Conservation (phyloP, 257 asterid genomes). For the Solanum neorickii region DNA sequence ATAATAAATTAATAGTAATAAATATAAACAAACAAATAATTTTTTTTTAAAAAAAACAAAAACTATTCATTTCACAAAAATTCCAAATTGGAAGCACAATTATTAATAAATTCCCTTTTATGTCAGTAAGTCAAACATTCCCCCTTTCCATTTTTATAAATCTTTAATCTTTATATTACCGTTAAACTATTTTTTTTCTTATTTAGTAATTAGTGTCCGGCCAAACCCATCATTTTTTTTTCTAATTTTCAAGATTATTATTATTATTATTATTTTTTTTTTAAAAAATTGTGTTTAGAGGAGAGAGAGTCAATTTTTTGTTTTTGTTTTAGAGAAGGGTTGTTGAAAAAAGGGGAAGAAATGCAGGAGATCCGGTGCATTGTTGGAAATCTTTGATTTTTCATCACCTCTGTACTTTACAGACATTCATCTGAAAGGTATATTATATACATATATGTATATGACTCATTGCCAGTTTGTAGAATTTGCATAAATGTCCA, state of each 20-base stretch:
- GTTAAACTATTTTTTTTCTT: not conserved
- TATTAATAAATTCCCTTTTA: not conserved
- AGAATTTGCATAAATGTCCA: not conserved
- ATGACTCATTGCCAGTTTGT: not conserved
- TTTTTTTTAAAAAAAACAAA: not conserved
- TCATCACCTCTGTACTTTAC: constrained; percentile 20
- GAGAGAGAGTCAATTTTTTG: constrained; percentile 18
- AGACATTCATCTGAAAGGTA: not conserved
- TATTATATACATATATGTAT: not conserved
- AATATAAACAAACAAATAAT: not conserved
- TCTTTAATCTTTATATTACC: not conserved
- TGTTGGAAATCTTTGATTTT: constrained; percentile 46
- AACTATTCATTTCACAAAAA: not conserved
- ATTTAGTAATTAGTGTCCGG: not conserved
- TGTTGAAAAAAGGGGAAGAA: constrained; percentile 1
- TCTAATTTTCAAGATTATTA: not conserved
- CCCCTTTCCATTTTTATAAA: not conserved
- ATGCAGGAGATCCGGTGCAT: constrained; percentile 46
- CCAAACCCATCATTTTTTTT: not conserved
- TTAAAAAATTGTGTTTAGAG: not conserved
- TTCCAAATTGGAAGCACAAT: not conserved
- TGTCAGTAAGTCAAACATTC: not conserved
- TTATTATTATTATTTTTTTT: not conserved
- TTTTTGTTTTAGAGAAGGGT: not conserved
- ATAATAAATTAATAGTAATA: not conserved